Percentiles rank a stretch among this genome's conserved stretches.
Conservation (phyloP, 192 early-diverging fungal species). For the Lobosporangium transversale region DNA sequence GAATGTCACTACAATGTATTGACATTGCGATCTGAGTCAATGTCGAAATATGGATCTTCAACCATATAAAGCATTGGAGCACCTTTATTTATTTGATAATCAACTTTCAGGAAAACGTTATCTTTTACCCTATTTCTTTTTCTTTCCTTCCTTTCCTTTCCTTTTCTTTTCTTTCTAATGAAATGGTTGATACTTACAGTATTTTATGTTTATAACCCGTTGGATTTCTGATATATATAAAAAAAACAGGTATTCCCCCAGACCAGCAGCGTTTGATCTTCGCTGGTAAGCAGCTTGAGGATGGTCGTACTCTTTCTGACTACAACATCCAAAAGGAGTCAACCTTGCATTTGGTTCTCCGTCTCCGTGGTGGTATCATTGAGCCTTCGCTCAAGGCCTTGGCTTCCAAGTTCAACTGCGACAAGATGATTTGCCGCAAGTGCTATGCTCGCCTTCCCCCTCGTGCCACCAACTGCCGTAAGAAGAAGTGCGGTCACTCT, state of each 20-base stretch:
- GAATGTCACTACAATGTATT: too few species aligned
- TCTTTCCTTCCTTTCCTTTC: too few species aligned
- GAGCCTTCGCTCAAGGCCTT: constrained; percentile 98
- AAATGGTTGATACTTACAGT: neutral
- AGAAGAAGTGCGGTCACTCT: constrained; percentile 99
- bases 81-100: too few species aligned
- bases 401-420: constrained; percentile 99
- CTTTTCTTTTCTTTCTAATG: too few species aligned
- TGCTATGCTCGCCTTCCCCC: constrained; percentile 99
- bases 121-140: too few species aligned
- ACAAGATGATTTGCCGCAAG: constrained; percentile 99
- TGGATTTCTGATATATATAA: neutral
- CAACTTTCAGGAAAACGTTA: too few species aligned
- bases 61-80: too few species aligned
- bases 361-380: constrained; percentile 97
- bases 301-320: constrained; percentile 96
- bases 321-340: constrained; percentile 99
- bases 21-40: too few species aligned
- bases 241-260: constrained; percentile 89
- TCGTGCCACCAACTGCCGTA: constrained; percentile 99
- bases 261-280: constrained; percentile 99
- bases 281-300: constrained; percentile 99
- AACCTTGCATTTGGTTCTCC: constrained; percentile 95
- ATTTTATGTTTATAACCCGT: neutral
- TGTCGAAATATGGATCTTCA: too few species aligned